Base-by-base conservation (phyloP, 768 basidiomycete species). In the Naematelia aurantialba region DNA sequence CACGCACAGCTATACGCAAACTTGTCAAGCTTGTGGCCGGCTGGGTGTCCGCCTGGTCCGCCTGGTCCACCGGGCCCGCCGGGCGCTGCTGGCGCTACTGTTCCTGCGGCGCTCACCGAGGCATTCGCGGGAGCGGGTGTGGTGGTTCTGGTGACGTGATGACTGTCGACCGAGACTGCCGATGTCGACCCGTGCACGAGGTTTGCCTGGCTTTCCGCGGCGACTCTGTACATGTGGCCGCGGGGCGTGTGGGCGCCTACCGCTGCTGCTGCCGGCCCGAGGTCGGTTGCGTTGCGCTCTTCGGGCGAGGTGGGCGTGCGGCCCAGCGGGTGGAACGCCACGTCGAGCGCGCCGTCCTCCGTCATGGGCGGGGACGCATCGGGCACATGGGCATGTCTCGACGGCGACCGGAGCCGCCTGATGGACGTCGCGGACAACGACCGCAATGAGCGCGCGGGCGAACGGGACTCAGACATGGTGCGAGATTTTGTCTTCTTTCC, bases 1-100 rank as follows among this genome's bases (percentile, higher is more conserved):
- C n/a, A 65, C 66, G 59, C 56, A 68, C 66, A 70, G 1, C 56
- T 58, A 61, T 70, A 65, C 0, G 66, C 60, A 55, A 48, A 70
- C 31, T 63, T 68, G 21, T 67, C 48, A 19, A 67, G 49, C 29
- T 61, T 55, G 3, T 48, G 46, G 5, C 46, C 46, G 19, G 26
- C 29, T 42, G n/a, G n/a, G 19, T 21, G 29, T 22, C 44, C 54
- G 19, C n/a, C 39, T 45, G 34, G 54, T 46, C 13, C 13, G 13
- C 39, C 34, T 12, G 10, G n/a, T 12, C 14, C 48, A 51, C 34
- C 31, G 4, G 19, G 26, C 27, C 19, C 45, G 8, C 45, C 45
- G 5, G 39, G 24, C 4, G 25, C 54, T 22, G n/a, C n/a, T n/a
- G n/a, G n/a, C n/a, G n/a, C n/a, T n/a, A n/a, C n/a, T n/a, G n/a